Percentiles rank a stretch among this genome's conserved stretches.
Conservation (phyloP, 148 eudicot genomes). For the Silene conica region DNA sequence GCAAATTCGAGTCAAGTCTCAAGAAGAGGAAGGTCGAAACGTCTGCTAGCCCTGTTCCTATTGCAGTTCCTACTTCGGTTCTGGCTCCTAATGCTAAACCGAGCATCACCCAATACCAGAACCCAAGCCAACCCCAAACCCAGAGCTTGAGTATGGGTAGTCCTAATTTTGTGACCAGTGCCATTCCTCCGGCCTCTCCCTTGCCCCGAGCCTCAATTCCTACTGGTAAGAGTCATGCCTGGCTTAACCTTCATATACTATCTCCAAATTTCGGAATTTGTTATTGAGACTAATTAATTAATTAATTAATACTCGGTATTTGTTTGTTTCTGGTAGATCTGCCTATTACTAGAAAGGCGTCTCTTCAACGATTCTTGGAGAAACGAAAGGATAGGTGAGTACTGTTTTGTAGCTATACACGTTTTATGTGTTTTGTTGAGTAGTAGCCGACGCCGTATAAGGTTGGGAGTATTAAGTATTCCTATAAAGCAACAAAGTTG, state of each 20-base stretch:
- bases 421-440: background rate
- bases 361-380: constrained; percentile 84
- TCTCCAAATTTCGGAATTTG: background rate
- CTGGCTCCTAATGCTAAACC: constrained; percentile 2
- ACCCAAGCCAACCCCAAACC: background rate
- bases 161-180: constrained; percentile 22
- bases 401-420: background rate
- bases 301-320: background rate
- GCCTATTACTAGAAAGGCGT: constrained; percentile 65
- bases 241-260: background rate
- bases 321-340: constrained; percentile 1
- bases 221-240: constrained; percentile 37
- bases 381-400: constrained; percentile 51
- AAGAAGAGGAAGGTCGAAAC: constrained; percentile 29
- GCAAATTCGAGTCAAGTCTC: constrained; percentile 24
- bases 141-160: constrained; percentile 10
- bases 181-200: constrained; percentile 12
- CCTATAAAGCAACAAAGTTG: background rate
- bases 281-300: constrained; percentile 1
- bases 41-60: constrained; percentile 19
- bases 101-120: background rate
- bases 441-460: background rate
- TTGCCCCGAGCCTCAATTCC: constrained; percentile 23
- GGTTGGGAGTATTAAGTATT: background rate
- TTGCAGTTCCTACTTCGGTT: background rate